Evolutionary conservation across 1,139 yeast species (phyloP).

Genomic region (Nakaseomyces sp.): DNA sequence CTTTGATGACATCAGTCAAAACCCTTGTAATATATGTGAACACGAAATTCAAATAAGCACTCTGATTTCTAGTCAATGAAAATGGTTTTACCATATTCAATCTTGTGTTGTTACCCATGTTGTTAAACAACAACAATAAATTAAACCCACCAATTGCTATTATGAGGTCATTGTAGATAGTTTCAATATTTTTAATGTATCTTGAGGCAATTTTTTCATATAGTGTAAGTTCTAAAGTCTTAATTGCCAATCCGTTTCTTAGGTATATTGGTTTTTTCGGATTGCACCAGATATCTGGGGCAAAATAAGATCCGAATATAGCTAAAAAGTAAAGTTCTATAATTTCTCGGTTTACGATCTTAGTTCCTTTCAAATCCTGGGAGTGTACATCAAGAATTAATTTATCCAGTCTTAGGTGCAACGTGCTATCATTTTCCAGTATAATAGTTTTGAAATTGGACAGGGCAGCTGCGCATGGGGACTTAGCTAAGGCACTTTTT

Average conservation of each 20-base stretch:
- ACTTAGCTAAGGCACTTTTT: slow-evolving; percentile 50
- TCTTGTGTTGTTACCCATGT: slow-evolving; percentile 6
- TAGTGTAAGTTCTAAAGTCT: slow-evolving; percentile 17
- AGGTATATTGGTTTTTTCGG: slow-evolving; percentile 11
- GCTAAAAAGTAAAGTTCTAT: slow-evolving; percentile 28
- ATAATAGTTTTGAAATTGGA: slow-evolving; percentile 20
- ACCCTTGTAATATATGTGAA: slow-evolving; percentile 23
- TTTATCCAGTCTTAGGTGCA: slow-evolving; percentile 15
- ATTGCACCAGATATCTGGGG: slow-evolving; percentile 21
- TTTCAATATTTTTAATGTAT: slow-evolving; percentile 22
- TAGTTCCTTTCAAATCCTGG: slow-evolving; percentile 16
- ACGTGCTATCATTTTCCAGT: slow-evolving; percentile 16
- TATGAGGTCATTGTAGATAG: slow-evolving; percentile 23
- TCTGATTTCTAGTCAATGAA: slow-evolving; percentile 9
- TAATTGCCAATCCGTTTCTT: slow-evolving; percentile 15
- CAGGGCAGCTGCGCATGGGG: slow-evolving; percentile 32
- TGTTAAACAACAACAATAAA: slow-evolving; percentile 13
- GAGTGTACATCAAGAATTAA: slow-evolving; percentile 14
- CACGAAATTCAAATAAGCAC: slow-evolving; percentile 19
- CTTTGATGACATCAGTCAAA: slow-evolving; percentile 21
- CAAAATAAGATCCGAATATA: slow-evolving; percentile 22
- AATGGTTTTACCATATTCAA: slow-evolving; percentile 6
- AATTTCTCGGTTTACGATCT: slow-evolving; percentile 28
- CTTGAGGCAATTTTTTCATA: slow-evolving; percentile 24
- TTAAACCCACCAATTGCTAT: slow-evolving; percentile 27